Base-by-base conservation (phyloP, 192 early-diverging fungal genomes). In the Entomortierella chlamydospora region DNA sequence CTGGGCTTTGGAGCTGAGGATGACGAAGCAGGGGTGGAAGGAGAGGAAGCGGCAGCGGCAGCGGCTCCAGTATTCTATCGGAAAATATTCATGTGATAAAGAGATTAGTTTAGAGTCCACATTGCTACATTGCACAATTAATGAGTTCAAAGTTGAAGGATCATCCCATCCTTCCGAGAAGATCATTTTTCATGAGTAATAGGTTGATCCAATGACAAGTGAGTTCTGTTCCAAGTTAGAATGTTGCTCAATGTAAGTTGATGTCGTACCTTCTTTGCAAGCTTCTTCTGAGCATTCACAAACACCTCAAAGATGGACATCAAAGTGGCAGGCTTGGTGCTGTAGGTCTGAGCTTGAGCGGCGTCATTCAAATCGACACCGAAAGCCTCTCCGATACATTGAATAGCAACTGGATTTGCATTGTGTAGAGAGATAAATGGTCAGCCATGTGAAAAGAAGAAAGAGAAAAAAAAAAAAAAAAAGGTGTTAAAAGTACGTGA, bases 321-420 rank as follows among this genome's bases (percentile, higher is more conserved):
- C 15, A 99, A 88, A 37, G 84, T 91, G 43, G 90, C 87, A 33
- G 97, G 95, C 83, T 96, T 96, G 70, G 96, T 97, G 61, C 90
- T 91, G 61, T 94, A 94, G 45, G 83, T 65, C 43, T 83, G 74
- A 56, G 86, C 76, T 64, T 94, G 91, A 8, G 76, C 84, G 20
- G 84, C 82, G 80, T 98, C 94, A 33, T 85, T 83, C 34, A 87
- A 49, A 68, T 97, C 90, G 50, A 99, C 89, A 29, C 90, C 94
- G 84, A 99, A 99, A 23, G 96, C 94, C 64, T 98, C 97, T 53
- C 91, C 88, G 53, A 99, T 96, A 87, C 96, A 97, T 76, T 97
- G 95, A 81, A 96, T 93, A 72, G 95, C 95, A 31, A 95, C 92
- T 90, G 81, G 26, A 49, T n/a, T 20, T 11, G 28, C 33, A 51